Conservation (phyloP, 2,329 filamentous ascomycete genomes). For the Penicillium sp. region DNA sequence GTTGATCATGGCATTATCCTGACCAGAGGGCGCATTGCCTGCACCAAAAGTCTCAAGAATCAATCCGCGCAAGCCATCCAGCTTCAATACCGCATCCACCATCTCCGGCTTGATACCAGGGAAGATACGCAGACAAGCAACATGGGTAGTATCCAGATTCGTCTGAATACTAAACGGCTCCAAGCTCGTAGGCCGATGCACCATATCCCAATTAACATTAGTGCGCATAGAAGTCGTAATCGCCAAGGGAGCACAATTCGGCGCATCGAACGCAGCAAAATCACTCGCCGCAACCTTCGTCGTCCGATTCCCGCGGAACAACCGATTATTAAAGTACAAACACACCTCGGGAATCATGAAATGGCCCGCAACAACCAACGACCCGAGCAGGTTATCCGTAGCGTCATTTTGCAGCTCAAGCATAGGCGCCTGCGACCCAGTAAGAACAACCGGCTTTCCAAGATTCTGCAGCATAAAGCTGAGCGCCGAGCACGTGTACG, state of each 20-base stretch:
- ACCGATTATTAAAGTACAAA: slow-evolving; percentile 87
- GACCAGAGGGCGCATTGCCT: slow-evolving; percentile 82
- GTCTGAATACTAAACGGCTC: slow-evolving; percentile 72
- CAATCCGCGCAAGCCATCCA: slow-evolving; percentile 75
- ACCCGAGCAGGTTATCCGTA: slow-evolving; percentile 84
- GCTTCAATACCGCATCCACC: slow-evolving; percentile 77
- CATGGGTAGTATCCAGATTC: slow-evolving; percentile 79
- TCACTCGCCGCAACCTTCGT: slow-evolving; percentile 85
- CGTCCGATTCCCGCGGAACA: slow-evolving; percentile 83
- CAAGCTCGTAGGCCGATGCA: slow-evolving; percentile 71
- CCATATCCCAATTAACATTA: slow-evolving; percentile 75
- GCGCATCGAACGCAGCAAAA: slow-evolving; percentile 83
- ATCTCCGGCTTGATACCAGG: slow-evolving; percentile 92
- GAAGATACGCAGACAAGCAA: slow-evolving; percentile 85
- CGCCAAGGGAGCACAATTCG: slow-evolving; percentile 81
- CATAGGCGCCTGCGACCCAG: slow-evolving; percentile 80
- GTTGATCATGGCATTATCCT: slow-evolving; percentile 74
- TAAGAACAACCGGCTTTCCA: slow-evolving; percentile 87
- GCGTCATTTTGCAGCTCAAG: slow-evolving; percentile 88
- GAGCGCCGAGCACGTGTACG: slow-evolving; percentile 84
- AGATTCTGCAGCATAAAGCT: slow-evolving; percentile 92
- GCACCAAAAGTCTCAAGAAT: slow-evolving; percentile 92
- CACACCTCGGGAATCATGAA: slow-evolving; percentile 93
- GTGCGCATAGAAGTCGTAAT: slow-evolving; percentile 78
- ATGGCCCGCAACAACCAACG: slow-evolving; percentile 84